Base-by-base conservation (phyloP, 192 early-diverging fungal genomes). In the Linnemannia hyalina region DNA sequence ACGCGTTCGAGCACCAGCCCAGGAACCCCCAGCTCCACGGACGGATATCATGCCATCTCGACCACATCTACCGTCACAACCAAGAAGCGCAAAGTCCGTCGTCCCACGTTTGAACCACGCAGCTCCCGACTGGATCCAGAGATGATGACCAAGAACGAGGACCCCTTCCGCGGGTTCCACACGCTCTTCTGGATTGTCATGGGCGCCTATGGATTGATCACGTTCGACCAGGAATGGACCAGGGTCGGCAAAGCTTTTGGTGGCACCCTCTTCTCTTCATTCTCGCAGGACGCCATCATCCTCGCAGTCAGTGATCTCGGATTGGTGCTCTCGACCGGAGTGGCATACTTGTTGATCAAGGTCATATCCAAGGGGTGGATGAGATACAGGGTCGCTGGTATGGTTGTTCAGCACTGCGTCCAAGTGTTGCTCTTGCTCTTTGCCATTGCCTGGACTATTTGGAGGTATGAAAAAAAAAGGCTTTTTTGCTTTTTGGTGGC, bases 171-270 rank as follows among this genome's bases (percentile, higher is more conserved):
- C 42, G 96, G 96, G 26, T 96, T 96, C 85, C 95, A 95, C 83
- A 94, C 93, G 2, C 88, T 97, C 26, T 97, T 97, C 81, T 97
- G 97, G 96, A 92, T 96, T 57, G 90, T 90, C 35, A 96, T 97
- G 92, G 92, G 89, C 16, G 91, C 91, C 68, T 96, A 95, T 76
- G 88, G 93, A n/a, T 63, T 95, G 36, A 90, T 91, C 47, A 93
- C 92, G 1, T 80, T 94, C 36, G 88, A 89, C 76, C 80, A 77
- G 40, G 90, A 89, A 75, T 95, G 95, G 68, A 89, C 87, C 32
- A 38, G 81, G 57, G 70, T 88, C 3, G 86, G 84, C 63, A 78
- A 93, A 35, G 88, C 88, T 23, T 88, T 91, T 55, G 80, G 83
- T 0, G 84, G 84, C 26, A 75, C 80, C 1, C 82, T 95, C 32